A percentile compares a stretch with the other conserved stretches of the same genome.
Evolutionary conservation across 805 yeast species (phyloP).

Genomic region (Candida patagonica): DNA sequence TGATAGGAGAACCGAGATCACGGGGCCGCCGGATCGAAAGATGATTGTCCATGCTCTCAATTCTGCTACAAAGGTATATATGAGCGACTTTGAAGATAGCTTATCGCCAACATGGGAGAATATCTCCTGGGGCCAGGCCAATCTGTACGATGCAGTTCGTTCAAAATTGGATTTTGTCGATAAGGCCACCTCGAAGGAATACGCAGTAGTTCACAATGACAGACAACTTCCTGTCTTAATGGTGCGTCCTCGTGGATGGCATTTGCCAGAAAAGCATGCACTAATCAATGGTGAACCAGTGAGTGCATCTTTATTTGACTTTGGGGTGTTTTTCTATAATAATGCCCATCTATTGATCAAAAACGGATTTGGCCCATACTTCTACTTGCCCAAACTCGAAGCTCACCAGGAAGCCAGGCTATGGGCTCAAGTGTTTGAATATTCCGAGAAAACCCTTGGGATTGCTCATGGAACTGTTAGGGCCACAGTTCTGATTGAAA

Average conservation of each 20-base stretch:
- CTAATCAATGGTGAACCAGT: conserved; percentile 56
- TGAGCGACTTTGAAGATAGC: conserved; percentile 69
- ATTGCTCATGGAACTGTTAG: conserved; percentile 58
- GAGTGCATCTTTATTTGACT: conserved; percentile 55
- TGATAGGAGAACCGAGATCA: conserved; percentile 63
- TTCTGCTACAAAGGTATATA: conserved; percentile 57
- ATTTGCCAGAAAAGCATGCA: conserved; percentile 54
- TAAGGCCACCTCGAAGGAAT: conserved; percentile 31
- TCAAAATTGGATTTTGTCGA: conserved; percentile 35
- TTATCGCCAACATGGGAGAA: conserved; percentile 62
- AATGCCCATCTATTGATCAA: conserved; percentile 47
- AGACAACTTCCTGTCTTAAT: conserved; percentile 38
- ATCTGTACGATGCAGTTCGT: conserved; percentile 57
- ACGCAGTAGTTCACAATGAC: conserved; percentile 42
- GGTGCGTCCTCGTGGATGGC: conserved; percentile 60
- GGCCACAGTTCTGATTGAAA: conserved; percentile 61
- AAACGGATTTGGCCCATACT: conserved; percentile 61
- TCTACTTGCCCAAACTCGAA: conserved; percentile 65
- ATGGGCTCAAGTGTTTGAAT: conserved; percentile 61
- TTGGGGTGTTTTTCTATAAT: conserved; percentile 58
- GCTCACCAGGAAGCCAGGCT: conserved; percentile 63
- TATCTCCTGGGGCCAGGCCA: conserved; percentile 57
- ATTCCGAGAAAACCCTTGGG: conserved; percentile 49
- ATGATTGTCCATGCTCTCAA: conserved; percentile 67
- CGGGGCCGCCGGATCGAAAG: conserved; percentile 66